Evolutionary conservation across 2,329 filamentous ascomycete genomes (phyloP).

Genomic region (Colletotrichum sp.): DNA sequence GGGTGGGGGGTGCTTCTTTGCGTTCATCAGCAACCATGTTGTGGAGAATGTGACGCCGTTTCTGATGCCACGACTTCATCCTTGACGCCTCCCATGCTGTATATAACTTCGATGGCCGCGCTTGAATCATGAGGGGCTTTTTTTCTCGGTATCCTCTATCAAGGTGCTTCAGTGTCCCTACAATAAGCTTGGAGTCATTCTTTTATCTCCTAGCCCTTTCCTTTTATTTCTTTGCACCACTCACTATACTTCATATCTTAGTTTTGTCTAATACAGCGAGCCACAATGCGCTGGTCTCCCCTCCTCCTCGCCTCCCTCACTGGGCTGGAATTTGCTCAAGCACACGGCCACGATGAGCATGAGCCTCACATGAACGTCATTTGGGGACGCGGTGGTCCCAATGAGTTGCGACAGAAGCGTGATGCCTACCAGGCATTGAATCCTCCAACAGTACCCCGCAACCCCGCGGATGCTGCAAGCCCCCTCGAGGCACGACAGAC

Average conservation of each 20-base stretch:
- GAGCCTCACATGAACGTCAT: constrained; percentile 21
- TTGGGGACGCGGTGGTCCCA: neutral
- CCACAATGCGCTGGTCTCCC: constrained; percentile 29
- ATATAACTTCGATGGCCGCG: constrained; percentile 1
- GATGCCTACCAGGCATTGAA: constrained; percentile 27
- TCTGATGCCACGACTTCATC: neutral
- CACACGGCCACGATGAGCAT: constrained; percentile 26
- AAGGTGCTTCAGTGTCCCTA: neutral
- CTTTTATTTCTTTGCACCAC: neutral
- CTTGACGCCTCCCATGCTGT: neutral
- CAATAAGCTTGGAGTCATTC: neutral
- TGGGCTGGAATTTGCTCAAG: constrained; percentile 29
- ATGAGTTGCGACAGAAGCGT: constrained; percentile 1
- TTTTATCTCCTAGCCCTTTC: neutral
- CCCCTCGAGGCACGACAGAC: constrained; percentile 22
- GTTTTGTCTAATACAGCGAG: neutral
- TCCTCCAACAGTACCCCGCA: constrained; percentile 26
- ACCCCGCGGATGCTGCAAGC: neutral
- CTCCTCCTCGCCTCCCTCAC: constrained; percentile 28
- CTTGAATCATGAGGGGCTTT: neutral
- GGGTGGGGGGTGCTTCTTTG: neutral
- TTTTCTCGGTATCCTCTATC: neutral
- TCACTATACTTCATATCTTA: neutral
- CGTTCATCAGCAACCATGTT: neutral
- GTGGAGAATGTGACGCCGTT: neutral